Evolutionary conservation across 768 basidiomycete species (phyloP), one percentile per base, ranked within the genome.

Genomic region (Boletus vinaceobasis): DNA sequence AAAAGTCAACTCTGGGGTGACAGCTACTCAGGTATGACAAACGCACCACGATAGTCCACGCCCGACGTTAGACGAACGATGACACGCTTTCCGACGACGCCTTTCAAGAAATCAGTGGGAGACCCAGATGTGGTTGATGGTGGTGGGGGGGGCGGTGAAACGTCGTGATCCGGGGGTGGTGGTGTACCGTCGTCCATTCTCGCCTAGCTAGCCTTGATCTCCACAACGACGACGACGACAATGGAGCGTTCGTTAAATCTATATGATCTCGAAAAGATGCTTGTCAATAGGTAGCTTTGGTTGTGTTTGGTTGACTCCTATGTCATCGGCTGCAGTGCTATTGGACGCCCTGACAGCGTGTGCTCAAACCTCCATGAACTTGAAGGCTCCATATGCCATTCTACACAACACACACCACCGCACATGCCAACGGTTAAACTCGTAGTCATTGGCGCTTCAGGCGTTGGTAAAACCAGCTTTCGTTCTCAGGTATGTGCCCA

Each of bases 81-180:
- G 48, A 98, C 95, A 54, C 82, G 81, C 71, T 96, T 96, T n/a
- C 96, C 96, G 8, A 98, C 94, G 21, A 98, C 94, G 32, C 90
- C 92, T 72, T 96, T 95, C 55, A 98, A 70, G 63, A 96, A 98
- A 60, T 94, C 93, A 0, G 92, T 93, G 0, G 93, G 93, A 7
- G 93, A 93, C 3, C 94, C 94, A 8, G 85, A 79, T 23, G 78
- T 68, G 1, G 72, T 61, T 6, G 71, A 55, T 7, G 82, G 79
- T 0, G 79, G 79, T 13, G 76, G 75, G 7, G 80, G 79, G 3
- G 84, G 81, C 4, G 82, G 77, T 1, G 79, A 64, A 4, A 66
- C 45, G 0, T 73, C 72, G 43, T 69, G 67, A 36, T 77, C 73
- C 40, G 76, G 75, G 1, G 76, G 69, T 32, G 77, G 68, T 61